Evolutionary conservation across 2,329 filamentous ascomycete species (phyloP).

Genomic region (Venturia aucupariae): DNA sequence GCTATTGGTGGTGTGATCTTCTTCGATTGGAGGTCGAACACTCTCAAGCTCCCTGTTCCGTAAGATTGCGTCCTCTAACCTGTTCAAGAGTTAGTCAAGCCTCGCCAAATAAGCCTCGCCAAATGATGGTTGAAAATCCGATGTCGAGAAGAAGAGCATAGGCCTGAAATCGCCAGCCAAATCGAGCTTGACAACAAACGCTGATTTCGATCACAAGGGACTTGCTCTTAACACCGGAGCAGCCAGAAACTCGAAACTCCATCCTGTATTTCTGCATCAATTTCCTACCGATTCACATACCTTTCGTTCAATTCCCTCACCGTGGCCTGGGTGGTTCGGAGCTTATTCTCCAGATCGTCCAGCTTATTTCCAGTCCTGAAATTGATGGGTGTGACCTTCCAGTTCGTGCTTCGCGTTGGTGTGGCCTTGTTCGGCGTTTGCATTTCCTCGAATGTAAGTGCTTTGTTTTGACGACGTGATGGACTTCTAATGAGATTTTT

Average conservation of each 20-base stretch:
- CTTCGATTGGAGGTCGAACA: neutral
- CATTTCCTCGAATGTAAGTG: neutral
- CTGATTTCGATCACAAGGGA: neutral
- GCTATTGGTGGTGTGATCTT: neutral
- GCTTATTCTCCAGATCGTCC: neutral
- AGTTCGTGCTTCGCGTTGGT: neutral
- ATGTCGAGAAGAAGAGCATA: neutral
- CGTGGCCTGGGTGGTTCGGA: neutral
- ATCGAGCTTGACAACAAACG: neutral
- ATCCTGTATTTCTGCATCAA: neutral
- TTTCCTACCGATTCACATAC: neutral
- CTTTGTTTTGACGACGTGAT: neutral
- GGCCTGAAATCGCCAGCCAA: neutral
- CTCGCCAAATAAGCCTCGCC: neutral
- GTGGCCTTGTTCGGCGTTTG: neutral
- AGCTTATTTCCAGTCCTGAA: neutral
- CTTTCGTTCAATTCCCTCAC: neutral
- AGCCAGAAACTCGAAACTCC: no score
- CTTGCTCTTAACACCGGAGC: neutral
- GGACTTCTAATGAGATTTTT: constrained; percentile 1
- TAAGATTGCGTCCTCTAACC: neutral
- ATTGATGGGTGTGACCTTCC: neutral
- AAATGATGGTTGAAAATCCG: no score
- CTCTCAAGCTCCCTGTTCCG: neutral
- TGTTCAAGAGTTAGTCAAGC: neutral